Evolutionary conservation across 139 green algal genomes (phyloP), one percentile per base, ranked within the genome.

Genomic region (Chlorella sp.): DNA sequence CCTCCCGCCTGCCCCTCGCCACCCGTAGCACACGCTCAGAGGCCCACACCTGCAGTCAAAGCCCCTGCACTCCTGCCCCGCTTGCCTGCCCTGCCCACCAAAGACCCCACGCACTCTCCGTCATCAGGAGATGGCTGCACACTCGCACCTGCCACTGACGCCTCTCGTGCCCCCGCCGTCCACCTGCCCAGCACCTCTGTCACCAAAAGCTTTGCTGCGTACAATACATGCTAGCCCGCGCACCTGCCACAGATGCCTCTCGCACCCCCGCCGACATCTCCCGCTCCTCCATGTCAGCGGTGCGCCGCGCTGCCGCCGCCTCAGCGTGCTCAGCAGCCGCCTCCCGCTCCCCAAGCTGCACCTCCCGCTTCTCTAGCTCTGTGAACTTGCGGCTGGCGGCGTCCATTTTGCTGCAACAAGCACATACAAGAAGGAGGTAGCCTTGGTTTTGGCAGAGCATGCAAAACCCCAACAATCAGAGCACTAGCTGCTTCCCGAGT

Each of bases 381-480:
- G 60, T n/a, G n/a, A 75, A 83, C 85, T 89, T 89, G 69, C 85
- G 85, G 85, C n/a, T 83, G 85, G 71, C 69, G 71, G 71, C 69
- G 42, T 89, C 85, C 28, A 42, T 42, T 30, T 88, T 88, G 66
- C 84, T 88, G 84, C 68, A 78, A n/a, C 68, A 78, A 28, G 79
- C 32, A 18, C 34, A 57, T 3, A 1, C 40, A 61, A 32, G n/a
- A 11, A 9, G n/a, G n/a, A 18, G 76, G 76, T 30, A 9, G 34
- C n/a, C n/a, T n/a, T n/a, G n/a, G n/a, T n/a, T n/a, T n/a, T n/a
- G n/a, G n/a, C n/a, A n/a, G n/a, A n/a, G n/a, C n/a, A n/a, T n/a
- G n/a, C n/a, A n/a, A n/a, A n/a, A n/a, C n/a, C n/a, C n/a, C n/a
- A n/a, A n/a, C n/a, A n/a, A n/a, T n/a, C n/a, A n/a, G n/a, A n/a